Percentiles rank a stretch among this genome's conserved stretches.
Conservation (phyloP, 192 early-diverging fungal genomes). For the Gigaspora rosea region DNA sequence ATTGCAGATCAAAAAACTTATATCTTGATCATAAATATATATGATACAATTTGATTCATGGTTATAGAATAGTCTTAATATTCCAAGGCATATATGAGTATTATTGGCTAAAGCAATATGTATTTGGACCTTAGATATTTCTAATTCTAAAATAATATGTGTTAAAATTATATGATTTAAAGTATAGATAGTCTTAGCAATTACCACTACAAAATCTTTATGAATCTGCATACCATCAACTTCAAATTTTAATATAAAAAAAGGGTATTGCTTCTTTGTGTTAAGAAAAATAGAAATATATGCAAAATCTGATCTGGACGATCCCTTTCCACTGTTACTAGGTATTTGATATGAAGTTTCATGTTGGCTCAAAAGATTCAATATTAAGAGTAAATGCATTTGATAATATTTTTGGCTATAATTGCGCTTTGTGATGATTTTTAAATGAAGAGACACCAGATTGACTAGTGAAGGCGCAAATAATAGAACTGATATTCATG, state of each 20-base stretch:
- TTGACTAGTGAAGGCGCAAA: background rate
- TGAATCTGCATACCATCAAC: conserved; percentile 5
- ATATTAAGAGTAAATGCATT: conserved; percentile 14
- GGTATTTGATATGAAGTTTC: conserved; percentile 2
- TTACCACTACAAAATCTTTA: conserved; percentile 10
- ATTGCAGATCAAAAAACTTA: conserved; percentile 4
- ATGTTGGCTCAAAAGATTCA: conserved; percentile 8
- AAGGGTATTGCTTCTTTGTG: conserved; percentile 1
- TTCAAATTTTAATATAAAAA: conserved; percentile 22
- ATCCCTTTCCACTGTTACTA: conserved; percentile 14
- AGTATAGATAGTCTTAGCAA: background rate
- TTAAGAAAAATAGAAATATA: background rate
- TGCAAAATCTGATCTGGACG: conserved; percentile 10
- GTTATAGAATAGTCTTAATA: conserved; percentile 4
- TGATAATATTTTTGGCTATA: conserved; percentile 13
- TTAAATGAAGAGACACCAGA: background rate
- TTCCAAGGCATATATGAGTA: conserved; percentile 11
- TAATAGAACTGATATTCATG: conserved; percentile 7
- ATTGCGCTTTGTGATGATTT: conserved; percentile 14
- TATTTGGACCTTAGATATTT: conserved; percentile 5
- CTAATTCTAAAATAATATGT: background rate
- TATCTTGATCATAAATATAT: conserved; percentile 23
- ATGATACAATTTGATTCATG: background rate
- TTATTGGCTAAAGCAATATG: conserved; percentile 14
- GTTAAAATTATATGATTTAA: conserved; percentile 4